phyloP scores from a whole-genome alignment of 2,329 filamentous ascomycete species.

The Venturia aucupariae region DNA sequence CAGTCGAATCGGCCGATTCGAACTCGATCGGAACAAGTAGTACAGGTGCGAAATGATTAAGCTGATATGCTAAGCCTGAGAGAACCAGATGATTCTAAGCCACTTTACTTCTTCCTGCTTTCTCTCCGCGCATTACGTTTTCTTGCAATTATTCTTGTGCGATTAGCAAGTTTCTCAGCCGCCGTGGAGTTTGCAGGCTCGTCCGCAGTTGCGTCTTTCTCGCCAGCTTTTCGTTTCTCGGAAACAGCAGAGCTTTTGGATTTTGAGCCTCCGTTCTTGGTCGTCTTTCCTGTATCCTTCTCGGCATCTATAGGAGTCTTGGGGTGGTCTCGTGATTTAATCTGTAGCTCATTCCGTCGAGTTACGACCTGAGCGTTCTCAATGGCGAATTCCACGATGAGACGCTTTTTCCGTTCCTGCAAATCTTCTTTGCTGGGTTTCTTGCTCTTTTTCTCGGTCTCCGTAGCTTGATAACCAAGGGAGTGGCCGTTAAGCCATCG shows the following conservation, averaged over 20 bases:
- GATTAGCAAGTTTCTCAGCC: conserved; percentile 44
- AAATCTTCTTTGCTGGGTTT: conserved; percentile 28
- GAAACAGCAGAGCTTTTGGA: conserved; percentile 33
- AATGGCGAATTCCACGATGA: conserved; percentile 96
- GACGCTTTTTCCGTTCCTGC: conserved; percentile 73
- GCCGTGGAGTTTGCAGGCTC: conserved; percentile 25
- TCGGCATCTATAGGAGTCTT: conserved; percentile 20
- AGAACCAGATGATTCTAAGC: not conserved
- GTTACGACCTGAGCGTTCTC: conserved; percentile 96
- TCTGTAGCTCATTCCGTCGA: conserved; percentile 53
- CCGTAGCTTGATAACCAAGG: conserved; percentile 41
- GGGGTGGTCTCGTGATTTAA: conserved; percentile 11
- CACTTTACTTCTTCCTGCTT: conserved; percentile 42
- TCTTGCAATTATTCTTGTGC: conserved; percentile 73
- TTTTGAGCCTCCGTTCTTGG: conserved; percentile 36
- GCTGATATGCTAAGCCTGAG: conserved; percentile 23
- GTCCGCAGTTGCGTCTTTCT: conserved; percentile 19
- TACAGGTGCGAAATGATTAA: not conserved
- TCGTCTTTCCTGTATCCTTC: conserved; percentile 26
- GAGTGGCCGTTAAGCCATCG: conserved; percentile 82
- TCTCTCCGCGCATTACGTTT: conserved; percentile 65
- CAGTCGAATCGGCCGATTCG: not conserved
- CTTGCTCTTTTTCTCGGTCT: conserved; percentile 36
- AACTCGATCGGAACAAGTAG: not conserved
- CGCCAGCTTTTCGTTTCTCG: conserved; percentile 13